Evolutionary conservation across 805 yeast genomes (phyloP).

Genomic region (Zygotorulaspora florentina): DNA sequence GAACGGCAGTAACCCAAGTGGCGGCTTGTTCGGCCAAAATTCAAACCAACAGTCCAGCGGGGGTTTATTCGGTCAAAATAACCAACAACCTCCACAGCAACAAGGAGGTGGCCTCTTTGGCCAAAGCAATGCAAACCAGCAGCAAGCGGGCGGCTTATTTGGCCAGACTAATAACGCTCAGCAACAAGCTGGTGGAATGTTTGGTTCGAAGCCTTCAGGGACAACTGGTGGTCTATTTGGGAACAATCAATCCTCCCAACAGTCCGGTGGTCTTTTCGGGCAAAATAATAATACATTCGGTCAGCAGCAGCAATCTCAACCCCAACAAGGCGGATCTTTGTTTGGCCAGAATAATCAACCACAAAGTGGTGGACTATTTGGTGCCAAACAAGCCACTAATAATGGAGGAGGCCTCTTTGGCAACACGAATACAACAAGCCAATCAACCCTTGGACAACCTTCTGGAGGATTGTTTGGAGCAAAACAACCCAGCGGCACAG

Average conservation of each 20-base stretch:
- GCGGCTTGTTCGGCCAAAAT: conserved; percentile 32
- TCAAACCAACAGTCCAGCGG: conserved; percentile 27
- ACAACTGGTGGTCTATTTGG: conserved; percentile 39
- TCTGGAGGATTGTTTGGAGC: conserved; percentile 42
- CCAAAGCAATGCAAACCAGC: conserved; percentile 25
- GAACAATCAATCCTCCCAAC: conserved; percentile 20
- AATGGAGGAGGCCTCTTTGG: conserved; percentile 42
- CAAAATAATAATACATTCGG: conserved; percentile 22
- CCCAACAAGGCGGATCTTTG: conserved; percentile 25
- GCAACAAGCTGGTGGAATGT: conserved; percentile 30
- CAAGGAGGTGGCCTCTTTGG: conserved; percentile 27
- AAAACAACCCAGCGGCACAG: conserved; percentile 30
- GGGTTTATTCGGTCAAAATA: conserved; percentile 28
- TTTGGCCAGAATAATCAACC: conserved; percentile 28
- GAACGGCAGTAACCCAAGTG: conserved; percentile 15
- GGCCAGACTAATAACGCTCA: conserved; percentile 21
- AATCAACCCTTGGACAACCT: conserved; percentile 8
- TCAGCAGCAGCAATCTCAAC: conserved; percentile 21
- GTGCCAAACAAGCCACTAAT: conserved; percentile 10
- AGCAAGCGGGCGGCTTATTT: conserved; percentile 35
- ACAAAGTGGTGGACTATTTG: conserved; percentile 12
- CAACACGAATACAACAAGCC: conserved; percentile 17
- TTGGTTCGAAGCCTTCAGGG: conserved; percentile 41
- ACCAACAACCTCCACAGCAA: conserved; percentile 15
- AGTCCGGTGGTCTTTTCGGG: conserved; percentile 37